A percentile compares a stretch with the other conserved stretches of the same genome.
phyloP scores from a whole-genome alignment of 2,329 filamentous ascomycete genomes.

The Colletotrichum siamense region DNA sequence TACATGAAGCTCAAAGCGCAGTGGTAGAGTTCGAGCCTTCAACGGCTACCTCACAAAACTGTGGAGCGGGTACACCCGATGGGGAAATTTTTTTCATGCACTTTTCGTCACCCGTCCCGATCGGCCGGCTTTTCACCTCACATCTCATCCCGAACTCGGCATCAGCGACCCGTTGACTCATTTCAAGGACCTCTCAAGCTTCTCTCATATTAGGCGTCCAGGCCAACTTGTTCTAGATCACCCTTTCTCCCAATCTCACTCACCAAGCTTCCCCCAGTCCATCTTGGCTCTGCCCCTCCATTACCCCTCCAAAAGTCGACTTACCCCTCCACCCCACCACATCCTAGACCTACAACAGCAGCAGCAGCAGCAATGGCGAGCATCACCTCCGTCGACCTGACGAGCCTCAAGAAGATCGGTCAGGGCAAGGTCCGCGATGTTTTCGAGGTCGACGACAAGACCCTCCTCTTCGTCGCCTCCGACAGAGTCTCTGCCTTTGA shows the following conservation, averaged over 20 bases:
- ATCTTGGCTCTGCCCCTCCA: not conserved
- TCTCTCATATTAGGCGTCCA: not conserved
- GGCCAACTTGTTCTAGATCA: not conserved
- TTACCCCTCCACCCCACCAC: constrained; percentile 15
- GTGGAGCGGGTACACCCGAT: constrained; percentile 17
- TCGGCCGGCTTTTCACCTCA: not conserved
- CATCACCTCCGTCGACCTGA: constrained; percentile 20
- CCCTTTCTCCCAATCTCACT: not conserved
- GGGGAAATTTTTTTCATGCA: constrained; percentile 15
- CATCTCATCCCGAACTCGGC: constrained; percentile 8
- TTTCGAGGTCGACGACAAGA: constrained; percentile 72
- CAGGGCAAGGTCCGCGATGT: constrained; percentile 80
- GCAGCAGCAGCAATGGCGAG: not conserved
- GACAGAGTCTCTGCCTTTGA: constrained; percentile 97
- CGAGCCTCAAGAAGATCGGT: constrained; percentile 27
- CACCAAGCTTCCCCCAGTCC: not conserved
- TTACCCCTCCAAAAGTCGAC: not conserved
- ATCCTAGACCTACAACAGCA: not conserved
- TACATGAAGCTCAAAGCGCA: not conserved
- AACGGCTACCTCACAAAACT: not conserved
- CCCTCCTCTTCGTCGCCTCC: constrained; percentile 82
- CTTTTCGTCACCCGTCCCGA: constrained; percentile 6
- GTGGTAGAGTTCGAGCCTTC: not conserved
- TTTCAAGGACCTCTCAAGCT: not conserved
- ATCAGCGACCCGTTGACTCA: constrained; percentile 5